Base-by-base conservation (phyloP, 1,284 basidiomycete genomes). In the Vanrija sp. region DNA sequence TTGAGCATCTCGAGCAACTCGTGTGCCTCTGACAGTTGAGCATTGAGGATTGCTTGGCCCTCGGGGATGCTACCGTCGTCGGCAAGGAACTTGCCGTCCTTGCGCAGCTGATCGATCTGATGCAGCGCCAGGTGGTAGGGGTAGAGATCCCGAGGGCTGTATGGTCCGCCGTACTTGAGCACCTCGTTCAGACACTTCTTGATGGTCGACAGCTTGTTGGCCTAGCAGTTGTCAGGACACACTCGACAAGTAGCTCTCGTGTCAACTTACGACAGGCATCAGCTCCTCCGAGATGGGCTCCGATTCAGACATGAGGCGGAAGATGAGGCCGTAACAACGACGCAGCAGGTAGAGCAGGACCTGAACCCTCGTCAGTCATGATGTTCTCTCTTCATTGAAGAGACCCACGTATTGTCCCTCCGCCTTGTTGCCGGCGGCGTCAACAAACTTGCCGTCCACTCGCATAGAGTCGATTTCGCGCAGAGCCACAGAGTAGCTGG, bases 241-340 rank as follows among this genome's bases (percentile, higher is more conserved):
- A 2, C 25, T 22, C 51, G 18, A 31, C 20, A 58, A 56, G n/a
- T 23, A 70, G 59, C 31, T 10, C 6, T n/a, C 35, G 35, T 19
- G n/a, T 38, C n/a, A 66, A 76, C 85, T 63, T 75, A 95, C 95
- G 54, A 97, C 84, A 6, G 94, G 94, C 87, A 96, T 96, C 27
- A 98, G 78, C 73, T 98, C 94, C 73, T 97, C 94, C 0, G 92
- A 96, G n/a, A 99, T 93, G 0, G 96, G 96, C 77, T 98, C 95
- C 53, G 89, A 93, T n/a, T 93, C 94, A 22, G 93, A 94, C 61
- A 99, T 84, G 47, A 98, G 77, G 24, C 88, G 84, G 76, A 97
- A 98, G 65, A 97, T 94, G 50, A 98, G 82, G 60, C 95, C 95
- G 73, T 98, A 96, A 78, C 95, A 98, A 71, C 95, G 83, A 62